Base-by-base conservation (phyloP, 768 basidiomycete species). In the Holtermannia corniformis region DNA sequence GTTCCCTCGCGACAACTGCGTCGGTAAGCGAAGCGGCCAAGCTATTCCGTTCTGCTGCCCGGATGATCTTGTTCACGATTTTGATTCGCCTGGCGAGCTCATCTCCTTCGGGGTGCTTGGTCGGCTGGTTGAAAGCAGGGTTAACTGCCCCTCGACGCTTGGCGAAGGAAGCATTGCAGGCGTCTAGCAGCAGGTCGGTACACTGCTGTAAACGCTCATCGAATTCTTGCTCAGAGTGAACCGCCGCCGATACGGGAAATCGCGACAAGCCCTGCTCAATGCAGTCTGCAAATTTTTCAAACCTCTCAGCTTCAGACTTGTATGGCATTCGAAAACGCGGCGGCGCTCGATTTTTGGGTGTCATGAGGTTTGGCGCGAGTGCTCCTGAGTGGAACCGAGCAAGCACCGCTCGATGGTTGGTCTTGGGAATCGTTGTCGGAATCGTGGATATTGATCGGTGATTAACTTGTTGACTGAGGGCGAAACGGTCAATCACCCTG, bases 401-500 rank as follows among this genome's bases (percentile, higher is more conserved):
- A 5, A 37, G 7, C 19, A 51, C 44, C 3, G 54, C 24, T 13
- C 54, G 41, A 40, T 56, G 54, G 22, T 46, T 45, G 14, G 54
- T 56, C 12, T 10, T 12, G 16, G 42, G 10, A 45, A 56, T 52
- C 16, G n/a, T 4, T 20, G 5, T 28, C 12, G 19, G 19, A 4
- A 3, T 24, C 3, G 54, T 45, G 4, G n/a, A 19, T 25, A 55
- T 44, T 4, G 13, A 14, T 13, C 10, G 3, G 49, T 25, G 44
- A 3, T 22, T 16, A 4, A 56, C 26, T 7, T 13, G 4, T 11
- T 5, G 23, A 22, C 10, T 4, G 20, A 7, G n/a, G 4, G 44
- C 50, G 12, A 42, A 19, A 7, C 54, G 23, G 28, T 56, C 54
- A 22, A 56, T 11, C 5, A 56, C 47, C 20, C 22, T 51, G 10